These are phyloP conservation scores for Hypericum perforatum DNA, from an alignment of 345 rosid genomes.

Conservation along the genomic window DNA sequence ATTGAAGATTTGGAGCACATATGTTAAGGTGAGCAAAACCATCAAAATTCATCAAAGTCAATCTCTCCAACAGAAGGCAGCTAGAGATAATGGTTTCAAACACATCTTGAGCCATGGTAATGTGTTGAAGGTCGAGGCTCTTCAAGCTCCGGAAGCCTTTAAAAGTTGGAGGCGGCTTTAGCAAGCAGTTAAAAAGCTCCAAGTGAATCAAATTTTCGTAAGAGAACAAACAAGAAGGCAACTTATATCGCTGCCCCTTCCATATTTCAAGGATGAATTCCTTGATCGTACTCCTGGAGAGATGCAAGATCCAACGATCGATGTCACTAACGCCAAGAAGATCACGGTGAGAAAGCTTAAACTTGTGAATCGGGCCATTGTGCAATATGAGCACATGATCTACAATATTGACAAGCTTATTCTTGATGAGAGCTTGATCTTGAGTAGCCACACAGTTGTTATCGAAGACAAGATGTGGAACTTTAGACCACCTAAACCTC, in stretches of 20 bases:
- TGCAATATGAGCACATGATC: conserved; percentile 13
- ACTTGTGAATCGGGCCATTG: conserved; percentile 22
- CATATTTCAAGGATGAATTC: conserved; percentile 21
- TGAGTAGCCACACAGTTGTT: conserved; percentile 19
- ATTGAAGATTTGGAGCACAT: conserved; percentile 19
- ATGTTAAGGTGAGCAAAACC: conserved; percentile 20
- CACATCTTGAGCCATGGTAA: conserved; percentile 12
- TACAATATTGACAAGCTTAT: conserved; percentile 17
- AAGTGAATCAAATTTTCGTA: conserved; percentile 22
- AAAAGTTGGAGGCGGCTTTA: conserved; percentile 18
- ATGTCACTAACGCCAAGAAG: conserved; percentile 18
- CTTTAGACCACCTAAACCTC: conserved; percentile 25
- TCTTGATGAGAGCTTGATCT: conserved; percentile 15
- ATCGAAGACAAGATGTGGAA: conserved; percentile 23
- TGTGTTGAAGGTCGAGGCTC: conserved; percentile 19
- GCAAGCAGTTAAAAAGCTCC: conserved; percentile 22
- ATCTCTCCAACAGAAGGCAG: conserved; percentile 23
- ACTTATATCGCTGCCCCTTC: conserved; percentile 12
- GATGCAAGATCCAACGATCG: conserved; percentile 14
- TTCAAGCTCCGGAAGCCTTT: conserved; percentile 22
- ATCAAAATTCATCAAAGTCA: conserved; percentile 17
- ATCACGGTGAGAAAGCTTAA: conserved; percentile 20
- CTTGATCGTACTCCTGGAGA: conserved; percentile 14
- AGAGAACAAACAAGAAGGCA: conserved; percentile 22
- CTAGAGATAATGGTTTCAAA: conserved; percentile 19